Base-by-base conservation (phyloP, 2,329 filamentous ascomycete species). In the Dryadomyces sulphureus region DNA sequence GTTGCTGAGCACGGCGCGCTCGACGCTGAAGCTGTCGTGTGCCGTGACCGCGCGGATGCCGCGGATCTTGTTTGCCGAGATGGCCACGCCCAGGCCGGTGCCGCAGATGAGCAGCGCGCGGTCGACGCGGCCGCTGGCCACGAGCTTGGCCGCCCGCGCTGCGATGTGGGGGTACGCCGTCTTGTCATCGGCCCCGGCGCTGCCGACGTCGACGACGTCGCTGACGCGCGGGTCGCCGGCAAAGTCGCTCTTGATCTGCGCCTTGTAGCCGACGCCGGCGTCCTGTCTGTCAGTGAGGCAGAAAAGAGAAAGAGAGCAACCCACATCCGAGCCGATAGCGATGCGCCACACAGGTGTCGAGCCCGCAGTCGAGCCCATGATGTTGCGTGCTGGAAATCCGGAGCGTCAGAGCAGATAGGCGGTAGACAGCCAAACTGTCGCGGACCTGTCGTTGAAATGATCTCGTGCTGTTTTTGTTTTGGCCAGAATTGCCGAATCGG, bases 11-110 rank as follows among this genome's bases (percentile, higher is more conserved):
- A 93, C 75, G 19, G 82, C 79, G 43, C 85, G 68, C 70, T 93
- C 86, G 6, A 93, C 84, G 47, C 75, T 81, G 68, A 89, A 94
- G 53, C 79, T 81, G 60, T 93, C 87, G 61, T 94, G 87, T 1
- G 87, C 87, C 5, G 86, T 93, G 17, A 93, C 87, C n/a, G 87
- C 87, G 21, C 86, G 71, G 50, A 93, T 77, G 6, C 86, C 86
- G 47, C 79, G 81, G 52, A 93, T 78, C 63, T 93, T 93, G 71
- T 93, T 93, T 53, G 87, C 87, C n/a, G 77, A 68, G 59, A 93
- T 93, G 55, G 87, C 86, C 7, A 94, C 87, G 19, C 87, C 87
- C 7, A 94, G 73, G 0, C 87, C 87, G 0, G 87, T 93, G 2
- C 87, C 86, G 65, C 86, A 93, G 66, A 93, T 85, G 38, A 88